Percentiles rank a stretch among this genome's conserved stretches.
These are phyloP conservation scores for Silene noctiflora DNA, from an alignment of 179 eudicot species.

Conservation along the genomic window DNA sequence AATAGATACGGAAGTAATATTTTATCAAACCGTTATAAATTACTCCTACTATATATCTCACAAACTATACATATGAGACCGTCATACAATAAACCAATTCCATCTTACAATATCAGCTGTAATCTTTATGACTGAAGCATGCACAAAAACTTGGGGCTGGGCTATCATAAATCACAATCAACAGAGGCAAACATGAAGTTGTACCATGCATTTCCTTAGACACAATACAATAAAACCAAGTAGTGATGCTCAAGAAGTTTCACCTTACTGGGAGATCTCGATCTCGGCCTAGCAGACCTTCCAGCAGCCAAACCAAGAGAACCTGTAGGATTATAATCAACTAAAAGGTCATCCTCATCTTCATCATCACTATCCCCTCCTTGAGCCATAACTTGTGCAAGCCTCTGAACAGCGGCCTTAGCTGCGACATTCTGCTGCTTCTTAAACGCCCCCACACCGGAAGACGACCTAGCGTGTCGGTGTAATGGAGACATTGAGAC, in stretches of 20 bases:
- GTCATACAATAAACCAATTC: background rate
- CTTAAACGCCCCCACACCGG: slow-evolving; percentile 31
- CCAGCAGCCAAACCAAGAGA: slow-evolving; percentile 63
- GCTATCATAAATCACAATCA: background rate
- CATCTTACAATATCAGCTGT: background rate
- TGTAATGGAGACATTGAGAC: slow-evolving; percentile 36
- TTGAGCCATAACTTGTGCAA: slow-evolving; percentile 78
- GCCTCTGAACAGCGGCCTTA: slow-evolving; percentile 86
- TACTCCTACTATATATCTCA: background rate
- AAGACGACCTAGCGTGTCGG: slow-evolving; percentile 60
- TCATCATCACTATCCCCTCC: slow-evolving; percentile 56
- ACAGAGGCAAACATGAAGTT: background rate
- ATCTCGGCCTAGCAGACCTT: slow-evolving; percentile 48
- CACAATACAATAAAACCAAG: background rate
- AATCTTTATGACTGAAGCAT: background rate
- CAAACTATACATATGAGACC: background rate
- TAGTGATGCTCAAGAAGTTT: background rate
- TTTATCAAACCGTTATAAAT: background rate
- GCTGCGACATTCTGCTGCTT: slow-evolving; percentile 63
- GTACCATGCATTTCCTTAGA: background rate
- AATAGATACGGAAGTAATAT: background rate
- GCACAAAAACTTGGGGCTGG: background rate
- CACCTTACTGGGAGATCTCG: slow-evolving; percentile 58
- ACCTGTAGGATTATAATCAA: slow-evolving; percentile 44
- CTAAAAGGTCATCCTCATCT: slow-evolving; percentile 70